phyloP scores from a whole-genome alignment of 768 basidiomycete genomes.

The Crassisporium funariophilum region DNA sequence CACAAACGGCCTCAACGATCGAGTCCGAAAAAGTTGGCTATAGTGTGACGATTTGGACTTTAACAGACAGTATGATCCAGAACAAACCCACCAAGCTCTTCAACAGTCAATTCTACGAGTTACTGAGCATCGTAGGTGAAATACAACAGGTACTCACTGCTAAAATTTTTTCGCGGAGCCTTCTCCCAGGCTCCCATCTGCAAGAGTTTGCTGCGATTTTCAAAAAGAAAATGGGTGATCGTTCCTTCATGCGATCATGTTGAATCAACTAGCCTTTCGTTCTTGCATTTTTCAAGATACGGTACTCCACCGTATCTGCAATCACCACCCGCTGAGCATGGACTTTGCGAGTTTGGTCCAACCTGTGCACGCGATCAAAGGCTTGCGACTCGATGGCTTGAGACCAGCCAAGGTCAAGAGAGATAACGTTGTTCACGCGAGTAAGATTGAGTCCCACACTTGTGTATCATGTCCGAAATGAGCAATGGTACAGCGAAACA shows the following conservation, averaged over 20 bases:
- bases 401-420: slow-evolving; percentile 65
- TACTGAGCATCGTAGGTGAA: neutral
- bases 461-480: no score
- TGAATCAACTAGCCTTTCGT: slow-evolving; percentile 44
- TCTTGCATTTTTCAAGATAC: slow-evolving; percentile 68
- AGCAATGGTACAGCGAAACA: no score
- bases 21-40: slow-evolving; percentile 47
- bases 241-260: neutral
- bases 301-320: slow-evolving; percentile 63
- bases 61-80: neutral
- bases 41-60: neutral
- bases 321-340: slow-evolving; percentile 60
- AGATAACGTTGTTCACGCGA: slow-evolving; percentile 65
- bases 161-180: slow-evolving; percentile 60
- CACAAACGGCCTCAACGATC: slow-evolving; percentile 28
- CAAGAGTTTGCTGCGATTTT: slow-evolving; percentile 46
- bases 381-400: slow-evolving; percentile 64
- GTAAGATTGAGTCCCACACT: slow-evolving; percentile 61
- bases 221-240: neutral
- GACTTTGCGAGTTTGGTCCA: slow-evolving; percentile 57
- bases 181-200: slow-evolving; percentile 65
- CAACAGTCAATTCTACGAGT: slow-evolving; percentile 43
- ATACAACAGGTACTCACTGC: slow-evolving; percentile 38
- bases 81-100: slow-evolving; percentile 44
- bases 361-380: slow-evolving; percentile 59